Percentiles rank a stretch among this genome's conserved stretches.
Evolutionary conservation across 2,329 filamentous ascomycete genomes (phyloP).

Genomic region (Penicillium sp.): DNA sequence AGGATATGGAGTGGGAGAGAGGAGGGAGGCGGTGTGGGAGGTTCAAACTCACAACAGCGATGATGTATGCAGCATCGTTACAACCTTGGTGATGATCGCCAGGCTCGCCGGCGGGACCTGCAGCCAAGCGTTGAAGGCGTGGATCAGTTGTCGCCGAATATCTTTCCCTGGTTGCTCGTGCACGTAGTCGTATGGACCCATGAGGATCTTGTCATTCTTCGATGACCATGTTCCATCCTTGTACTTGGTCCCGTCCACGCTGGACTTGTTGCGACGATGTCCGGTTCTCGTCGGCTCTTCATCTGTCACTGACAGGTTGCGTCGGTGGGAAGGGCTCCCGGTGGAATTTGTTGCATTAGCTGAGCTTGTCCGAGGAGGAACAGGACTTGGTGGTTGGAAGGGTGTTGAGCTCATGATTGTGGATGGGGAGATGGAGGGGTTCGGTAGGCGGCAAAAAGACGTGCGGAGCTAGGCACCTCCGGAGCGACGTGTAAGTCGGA

Average conservation of each 20-base stretch:
- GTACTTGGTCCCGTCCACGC: conserved; percentile 41
- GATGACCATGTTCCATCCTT: conserved; percentile 39
- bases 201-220: conserved; percentile 45
- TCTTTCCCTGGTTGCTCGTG: conserved; percentile 48
- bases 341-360: conserved; percentile 45
- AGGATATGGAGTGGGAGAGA: neutral
- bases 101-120: conserved; percentile 44
- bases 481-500: neutral
- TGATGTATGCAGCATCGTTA: conserved; percentile 49
- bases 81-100: conserved; percentile 44
- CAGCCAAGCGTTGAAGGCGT: conserved; percentile 48
- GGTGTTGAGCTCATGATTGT: conserved; percentile 28
- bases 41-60: conserved; percentile 41
- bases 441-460: conserved; percentile 3
- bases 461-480: neutral
- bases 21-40: too few relatives aligned
- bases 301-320: conserved; percentile 52
- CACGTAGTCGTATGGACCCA: conserved; percentile 49
- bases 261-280: conserved; percentile 40
- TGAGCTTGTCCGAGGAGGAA: conserved; percentile 73
- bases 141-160: conserved; percentile 46
- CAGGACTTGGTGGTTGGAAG: conserved; percentile 61
- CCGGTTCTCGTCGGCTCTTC: conserved; percentile 43
- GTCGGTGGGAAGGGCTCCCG: conserved; percentile 11
- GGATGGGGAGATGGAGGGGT: conserved; percentile 21